These are phyloP conservation scores for Dysphania ambrosioides DNA, from an alignment of 148 eudicot species.

Conservation along the genomic window DNA sequence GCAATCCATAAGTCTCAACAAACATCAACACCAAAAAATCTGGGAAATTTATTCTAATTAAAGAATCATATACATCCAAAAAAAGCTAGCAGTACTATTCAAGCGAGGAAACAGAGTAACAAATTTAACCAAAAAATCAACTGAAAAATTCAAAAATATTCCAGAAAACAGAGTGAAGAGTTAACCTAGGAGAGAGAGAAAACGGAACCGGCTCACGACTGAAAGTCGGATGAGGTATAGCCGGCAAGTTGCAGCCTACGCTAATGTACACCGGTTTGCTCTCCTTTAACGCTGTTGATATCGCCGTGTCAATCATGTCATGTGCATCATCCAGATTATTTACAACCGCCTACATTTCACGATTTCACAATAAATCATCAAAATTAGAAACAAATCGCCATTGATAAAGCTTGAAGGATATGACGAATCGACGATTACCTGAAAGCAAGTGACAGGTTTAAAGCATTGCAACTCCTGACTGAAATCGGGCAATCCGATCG, in stretches of 20 bases:
- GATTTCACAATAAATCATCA: no score
- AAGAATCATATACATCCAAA: no score
- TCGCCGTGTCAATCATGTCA: constrained; percentile 68
- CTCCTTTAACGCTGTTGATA: constrained; percentile 78
- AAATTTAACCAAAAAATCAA: no score
- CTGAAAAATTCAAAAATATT: background rate
- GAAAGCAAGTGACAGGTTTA: constrained; percentile 72
- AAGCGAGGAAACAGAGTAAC: no score
- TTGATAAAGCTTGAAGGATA: no score
- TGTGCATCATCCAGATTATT: constrained; percentile 75
- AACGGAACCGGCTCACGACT: constrained; percentile 67
- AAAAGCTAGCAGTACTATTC: no score
- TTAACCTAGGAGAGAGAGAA: constrained; percentile 52
- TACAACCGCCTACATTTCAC: constrained; percentile 73
- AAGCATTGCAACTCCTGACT: constrained; percentile 78
- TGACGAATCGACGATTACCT: no score
- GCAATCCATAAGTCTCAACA: no score
- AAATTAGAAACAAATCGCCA: background rate
- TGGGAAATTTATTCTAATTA: no score
- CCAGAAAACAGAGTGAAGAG: background rate
- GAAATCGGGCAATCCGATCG: constrained; percentile 77
- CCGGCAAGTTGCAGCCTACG: constrained; percentile 61
- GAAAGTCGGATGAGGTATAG: constrained; percentile 71
- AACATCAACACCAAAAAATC: no score
- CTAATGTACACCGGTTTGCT: constrained; percentile 86